A percentile compares a stretch with the other conserved stretches of the same genome.
Evolutionary conservation across 2,329 filamentous ascomycete genomes (phyloP).

Genomic region (Pyrenophora tritici-repentis): DNA sequence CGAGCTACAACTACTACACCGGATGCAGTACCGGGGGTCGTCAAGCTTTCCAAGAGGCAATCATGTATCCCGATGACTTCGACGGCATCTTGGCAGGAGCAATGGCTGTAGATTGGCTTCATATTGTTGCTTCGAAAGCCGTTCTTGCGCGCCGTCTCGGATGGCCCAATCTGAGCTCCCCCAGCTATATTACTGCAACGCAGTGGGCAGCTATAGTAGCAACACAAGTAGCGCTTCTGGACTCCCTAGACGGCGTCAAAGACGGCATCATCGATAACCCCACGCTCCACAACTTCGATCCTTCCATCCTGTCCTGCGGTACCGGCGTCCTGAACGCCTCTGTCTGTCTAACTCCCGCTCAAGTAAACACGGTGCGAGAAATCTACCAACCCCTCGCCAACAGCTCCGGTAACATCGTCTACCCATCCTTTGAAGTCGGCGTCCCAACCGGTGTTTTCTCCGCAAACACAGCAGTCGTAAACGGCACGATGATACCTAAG

Average conservation of each 20-base stretch:
- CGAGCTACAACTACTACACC: constrained; percentile 45
- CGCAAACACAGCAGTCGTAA: constrained; percentile 37
- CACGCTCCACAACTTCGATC: constrained; percentile 22
- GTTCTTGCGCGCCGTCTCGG: constrained; percentile 49
- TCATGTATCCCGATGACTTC: constrained; percentile 34
- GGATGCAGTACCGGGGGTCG: constrained; percentile 39
- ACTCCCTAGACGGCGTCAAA: constrained; percentile 25
- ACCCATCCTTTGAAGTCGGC: constrained; percentile 54
- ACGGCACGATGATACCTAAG: constrained; percentile 41
- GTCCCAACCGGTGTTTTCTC: constrained; percentile 48
- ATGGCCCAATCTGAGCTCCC: constrained; percentile 40
- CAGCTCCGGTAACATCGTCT: constrained; percentile 50
- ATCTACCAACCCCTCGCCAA: constrained; percentile 50
- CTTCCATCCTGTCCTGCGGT: constrained; percentile 15
- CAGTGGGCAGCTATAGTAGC: constrained; percentile 43
- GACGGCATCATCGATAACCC: constrained; percentile 38
- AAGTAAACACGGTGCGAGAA: constrained; percentile 42
- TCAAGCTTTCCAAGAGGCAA: constrained; percentile 31
- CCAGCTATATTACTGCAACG: constrained; percentile 10
- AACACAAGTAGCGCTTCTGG: constrained; percentile 51
- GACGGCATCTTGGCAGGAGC: constrained; percentile 37
- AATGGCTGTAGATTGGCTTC: constrained; percentile 40
- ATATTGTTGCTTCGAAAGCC: constrained; percentile 17
- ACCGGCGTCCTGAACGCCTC: constrained; percentile 22
- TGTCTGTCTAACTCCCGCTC: constrained; percentile 13